Base-by-base conservation (phyloP, 1,284 basidiomycete genomes). In the Rhodotorula sp. region DNA sequence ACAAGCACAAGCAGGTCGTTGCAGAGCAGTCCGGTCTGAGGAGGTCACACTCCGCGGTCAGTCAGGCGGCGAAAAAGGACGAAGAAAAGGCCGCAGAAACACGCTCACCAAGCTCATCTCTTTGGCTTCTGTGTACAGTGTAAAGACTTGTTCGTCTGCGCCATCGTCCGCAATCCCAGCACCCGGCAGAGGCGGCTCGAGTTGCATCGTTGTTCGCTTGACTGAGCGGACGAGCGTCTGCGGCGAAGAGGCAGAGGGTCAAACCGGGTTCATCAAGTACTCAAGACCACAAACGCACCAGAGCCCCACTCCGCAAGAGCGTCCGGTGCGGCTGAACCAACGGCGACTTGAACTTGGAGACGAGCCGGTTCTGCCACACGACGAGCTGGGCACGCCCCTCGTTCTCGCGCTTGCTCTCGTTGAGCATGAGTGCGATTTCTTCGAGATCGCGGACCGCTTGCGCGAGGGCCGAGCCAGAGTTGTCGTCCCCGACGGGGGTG, bases 271-370 rank as follows among this genome's bases (percentile, higher is more conserved):
- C 23, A 6, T 23, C 4, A 2, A 4, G 45, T 38, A 5, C 31
- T 7, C n/a, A 50, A 14, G 4, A 14, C 0, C 0, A 34, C 4
- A 5, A 18, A 55, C 74, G 54, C 18, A 76, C 71, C 23, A 78
- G 57, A 7, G 70, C 72, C 23, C 78, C 79, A 52, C 82, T 82
- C 52, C 78, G 78, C 45, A 83, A 65, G 56, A 83, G 65, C 87
- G 92, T 78, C 85, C 95, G 88, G 83, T 99, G 97, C 21, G 95
- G 97, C 81, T 99, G 97, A 43, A 99, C 97, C 56, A 99, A 84
- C 16, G 97, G 95, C 70, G 92, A 95, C 5, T 93, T 92, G 80
- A 97, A 97, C 78, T 88, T 90, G 38, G 92, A 93, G 56, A 89
- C 86, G 78, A 99, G 97, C 76, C 92, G 86, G 63, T 89, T 82